These are phyloP conservation scores for Trichoderma breve DNA, from an alignment of 2,329 filamentous ascomycete species.

Conservation along the genomic window DNA sequence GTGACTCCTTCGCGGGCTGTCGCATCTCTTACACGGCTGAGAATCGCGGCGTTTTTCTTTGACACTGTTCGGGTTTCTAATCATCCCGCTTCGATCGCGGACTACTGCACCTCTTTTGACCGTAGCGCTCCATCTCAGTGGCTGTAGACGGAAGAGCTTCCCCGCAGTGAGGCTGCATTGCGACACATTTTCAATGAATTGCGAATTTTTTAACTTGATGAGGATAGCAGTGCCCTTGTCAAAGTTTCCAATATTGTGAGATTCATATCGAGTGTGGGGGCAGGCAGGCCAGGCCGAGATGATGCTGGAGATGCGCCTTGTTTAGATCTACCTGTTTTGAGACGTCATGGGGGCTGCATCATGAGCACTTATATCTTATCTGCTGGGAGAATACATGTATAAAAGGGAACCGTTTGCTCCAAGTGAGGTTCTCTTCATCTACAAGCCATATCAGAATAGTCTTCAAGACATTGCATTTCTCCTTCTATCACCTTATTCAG, in stretches of 20 bases:
- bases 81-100: neutral
- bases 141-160: neutral
- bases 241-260: neutral
- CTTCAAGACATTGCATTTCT: neutral
- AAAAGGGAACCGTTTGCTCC: neutral
- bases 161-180: neutral
- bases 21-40: neutral
- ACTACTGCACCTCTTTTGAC: neutral
- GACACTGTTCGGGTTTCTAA: neutral
- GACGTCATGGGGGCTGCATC: neutral
- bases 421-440: neutral
- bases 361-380: neutral
- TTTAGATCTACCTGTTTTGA: neutral
- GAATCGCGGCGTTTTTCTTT: neutral
- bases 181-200: neutral
- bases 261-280: neutral
- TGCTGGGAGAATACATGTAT: neutral
- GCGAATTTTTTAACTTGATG: neutral
- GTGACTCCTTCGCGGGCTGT: neutral
- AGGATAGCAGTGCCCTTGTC: neutral
- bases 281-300: neutral
- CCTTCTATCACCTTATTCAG: neutral
- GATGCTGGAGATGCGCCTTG: conserved; percentile 8
- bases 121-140: neutral
- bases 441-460: neutral